Percentiles rank a stretch among this genome's conserved stretches.
phyloP scores from a whole-genome alignment of 2,329 filamentous ascomycete species.

The Scleromitrula shiraiana region DNA sequence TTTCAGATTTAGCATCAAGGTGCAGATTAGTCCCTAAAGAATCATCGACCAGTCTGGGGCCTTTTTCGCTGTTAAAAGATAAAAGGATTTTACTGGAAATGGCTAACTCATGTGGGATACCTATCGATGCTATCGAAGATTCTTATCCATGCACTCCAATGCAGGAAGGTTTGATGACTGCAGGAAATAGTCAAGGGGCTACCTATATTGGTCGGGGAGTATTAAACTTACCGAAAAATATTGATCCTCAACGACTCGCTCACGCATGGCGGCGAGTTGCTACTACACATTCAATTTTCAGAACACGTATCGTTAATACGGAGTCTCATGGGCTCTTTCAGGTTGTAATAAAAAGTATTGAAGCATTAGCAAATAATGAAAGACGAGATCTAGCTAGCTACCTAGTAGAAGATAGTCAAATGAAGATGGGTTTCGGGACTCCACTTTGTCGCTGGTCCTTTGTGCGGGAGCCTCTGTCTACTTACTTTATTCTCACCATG shows the following conservation, averaged over 20 bases:
- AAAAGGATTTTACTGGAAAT: too few relatives aligned
- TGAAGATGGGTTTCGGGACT: neutral
- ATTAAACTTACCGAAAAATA: conserved; percentile 13
- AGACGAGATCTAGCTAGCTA: neutral
- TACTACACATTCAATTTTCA: conserved; percentile 25
- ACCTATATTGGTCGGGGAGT: conserved; percentile 30
- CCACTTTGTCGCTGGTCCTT: conserved; percentile 17
- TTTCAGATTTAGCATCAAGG: conserved; percentile 34
- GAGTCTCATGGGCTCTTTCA: conserved; percentile 11
- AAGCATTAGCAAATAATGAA: neutral
- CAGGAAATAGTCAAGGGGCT: conserved; percentile 27
- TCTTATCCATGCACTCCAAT: conserved; percentile 32
- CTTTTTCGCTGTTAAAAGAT: conserved; percentile 17
- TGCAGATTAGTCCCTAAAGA: conserved; percentile 14
- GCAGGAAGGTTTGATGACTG: conserved; percentile 33
- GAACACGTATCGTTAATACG: conserved; percentile 26
- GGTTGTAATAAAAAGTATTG: conserved; percentile 13
- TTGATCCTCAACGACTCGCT: conserved; percentile 19
- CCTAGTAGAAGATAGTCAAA: neutral
- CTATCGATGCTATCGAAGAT: conserved; percentile 26
- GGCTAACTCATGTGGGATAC: neutral
- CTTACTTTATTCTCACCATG: conserved; percentile 43
- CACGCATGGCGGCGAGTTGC: conserved; percentile 25
- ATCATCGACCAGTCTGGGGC: conserved; percentile 3
- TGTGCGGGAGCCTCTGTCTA: conserved; percentile 14